Conservation (phyloP, 2,329 filamentous ascomycete species). For the Rhexocercosporidium sp. region DNA sequence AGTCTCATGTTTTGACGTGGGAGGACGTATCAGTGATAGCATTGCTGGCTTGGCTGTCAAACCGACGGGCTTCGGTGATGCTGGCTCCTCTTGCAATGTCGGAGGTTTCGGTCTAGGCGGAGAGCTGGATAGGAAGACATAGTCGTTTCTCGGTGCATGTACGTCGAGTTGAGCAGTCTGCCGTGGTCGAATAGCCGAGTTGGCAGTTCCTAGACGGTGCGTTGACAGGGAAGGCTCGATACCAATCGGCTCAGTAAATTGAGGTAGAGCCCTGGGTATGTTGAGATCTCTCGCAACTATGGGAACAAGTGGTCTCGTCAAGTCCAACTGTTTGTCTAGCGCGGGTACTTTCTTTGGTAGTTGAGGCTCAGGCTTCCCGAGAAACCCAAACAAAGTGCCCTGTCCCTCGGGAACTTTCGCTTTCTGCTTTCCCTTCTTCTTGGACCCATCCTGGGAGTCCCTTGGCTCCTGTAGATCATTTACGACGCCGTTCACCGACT, state of each 20-base stretch:
- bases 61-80: conserved; percentile 16
- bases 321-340: background rate
- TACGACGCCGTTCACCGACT: conserved; percentile 34
- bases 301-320: background rate
- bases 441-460: background rate
- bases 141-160: conserved; percentile 28
- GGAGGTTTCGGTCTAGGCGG: conserved; percentile 31
- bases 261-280: conserved; percentile 7
- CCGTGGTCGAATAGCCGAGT: conserved; percentile 32
- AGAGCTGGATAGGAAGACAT: conserved; percentile 42
- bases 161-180: conserved; percentile 18
- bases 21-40: conserved; percentile 35
- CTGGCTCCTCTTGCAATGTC: conserved; percentile 12
- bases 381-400: conserved; percentile 36
- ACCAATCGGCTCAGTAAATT: conserved; percentile 4
- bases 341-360: background rate
- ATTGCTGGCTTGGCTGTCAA: conserved; percentile 31
- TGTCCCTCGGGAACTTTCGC: conserved; percentile 30
- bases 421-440: conserved; percentile 20
- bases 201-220: conserved; percentile 31
- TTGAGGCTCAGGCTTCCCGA: conserved; percentile 34
- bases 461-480: conserved; percentile 18
- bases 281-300: conserved; percentile 17
- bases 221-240: conserved; percentile 32
- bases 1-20: conserved; percentile 34